Percentiles rank a stretch among this genome's conserved stretches.
These are phyloP conservation scores for Polyrhizophydium stewartii DNA, from an alignment of 371 early-diverging fungal genomes.

Conservation along the genomic window DNA sequence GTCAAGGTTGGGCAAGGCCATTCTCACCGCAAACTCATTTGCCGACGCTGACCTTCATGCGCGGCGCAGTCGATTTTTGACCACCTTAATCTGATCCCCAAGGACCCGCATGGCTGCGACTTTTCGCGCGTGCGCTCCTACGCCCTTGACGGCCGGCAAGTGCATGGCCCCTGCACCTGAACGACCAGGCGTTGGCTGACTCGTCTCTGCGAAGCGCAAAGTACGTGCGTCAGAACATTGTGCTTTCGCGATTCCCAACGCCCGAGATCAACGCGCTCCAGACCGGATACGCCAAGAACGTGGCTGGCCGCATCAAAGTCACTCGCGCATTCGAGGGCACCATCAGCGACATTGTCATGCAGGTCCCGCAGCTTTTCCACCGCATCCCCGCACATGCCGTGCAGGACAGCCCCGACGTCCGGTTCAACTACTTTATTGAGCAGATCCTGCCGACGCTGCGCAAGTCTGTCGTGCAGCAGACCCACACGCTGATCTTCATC, in stretches of 20 bases:
- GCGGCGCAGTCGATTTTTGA: conserved; percentile 60
- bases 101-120: conserved; percentile 84
- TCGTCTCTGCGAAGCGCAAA: conserved; percentile 45
- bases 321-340: conserved; percentile 55
- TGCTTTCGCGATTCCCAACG: conserved; percentile 71
- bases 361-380: conserved; percentile 65
- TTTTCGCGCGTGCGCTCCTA: conserved; percentile 87
- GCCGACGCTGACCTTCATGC: neutral
- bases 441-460: conserved; percentile 46
- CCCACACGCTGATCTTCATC: conserved; percentile 80
- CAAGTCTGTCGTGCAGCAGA: conserved; percentile 37
- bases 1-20: conserved; percentile 50
- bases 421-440: conserved; percentile 84
- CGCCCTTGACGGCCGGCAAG: conserved; percentile 65
- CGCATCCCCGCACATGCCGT: conserved; percentile 60
- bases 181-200: neutral
- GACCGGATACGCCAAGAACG: conserved; percentile 60
- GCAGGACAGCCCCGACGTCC: conserved; percentile 65
- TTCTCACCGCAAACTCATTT: too few species aligned
- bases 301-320: conserved; percentile 72
- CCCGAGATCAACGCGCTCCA: conserved; percentile 89
- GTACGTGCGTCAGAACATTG: conserved; percentile 82
- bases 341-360: conserved; percentile 71
- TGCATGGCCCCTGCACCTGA: neutral
- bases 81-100: conserved; percentile 81